These are phyloP conservation scores for Knufia fluminis DNA, from an alignment of 2,329 filamentous ascomycete species.

Conservation along the genomic window DNA sequence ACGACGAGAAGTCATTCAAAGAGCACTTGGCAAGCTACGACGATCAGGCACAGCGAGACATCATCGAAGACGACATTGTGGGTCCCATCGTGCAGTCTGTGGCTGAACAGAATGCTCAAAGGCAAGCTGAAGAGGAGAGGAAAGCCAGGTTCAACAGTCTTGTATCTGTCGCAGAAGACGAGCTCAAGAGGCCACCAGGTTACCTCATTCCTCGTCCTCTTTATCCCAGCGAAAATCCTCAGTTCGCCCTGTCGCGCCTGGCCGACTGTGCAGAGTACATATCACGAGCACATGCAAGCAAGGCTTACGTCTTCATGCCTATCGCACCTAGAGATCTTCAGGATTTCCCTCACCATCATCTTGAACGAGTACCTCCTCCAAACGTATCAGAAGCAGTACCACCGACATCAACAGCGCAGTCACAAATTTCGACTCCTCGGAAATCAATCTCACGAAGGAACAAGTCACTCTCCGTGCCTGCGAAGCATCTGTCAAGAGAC, in stretches of 20 bases:
- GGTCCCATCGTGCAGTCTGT: constrained; percentile 18
- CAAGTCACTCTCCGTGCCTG: neutral
- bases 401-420: neutral
- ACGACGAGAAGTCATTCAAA: constrained; percentile 22
- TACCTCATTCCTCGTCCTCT: constrained; percentile 13
- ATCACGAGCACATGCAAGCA: constrained; percentile 11
- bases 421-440: neutral
- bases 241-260: constrained; percentile 19
- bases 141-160: constrained; percentile 14
- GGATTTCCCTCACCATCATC: neutral
- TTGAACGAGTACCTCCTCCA: constrained; percentile 1
- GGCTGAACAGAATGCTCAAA: constrained; percentile 9
- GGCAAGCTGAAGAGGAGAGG: constrained; percentile 6
- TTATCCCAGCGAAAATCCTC: constrained; percentile 9
- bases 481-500: neutral
- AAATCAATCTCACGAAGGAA: neutral
- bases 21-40: constrained; percentile 16
- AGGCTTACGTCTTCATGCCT: constrained; percentile 14
- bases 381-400: neutral
- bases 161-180: constrained; percentile 14
- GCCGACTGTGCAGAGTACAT: constrained; percentile 20
- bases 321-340: constrained; percentile 13
- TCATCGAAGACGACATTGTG: constrained; percentile 22
- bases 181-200: constrained; percentile 15
- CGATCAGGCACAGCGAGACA: constrained; percentile 19